Conservation (phyloP, 2,329 filamentous ascomycete species). For the Colletotrichum theobromicola region DNA sequence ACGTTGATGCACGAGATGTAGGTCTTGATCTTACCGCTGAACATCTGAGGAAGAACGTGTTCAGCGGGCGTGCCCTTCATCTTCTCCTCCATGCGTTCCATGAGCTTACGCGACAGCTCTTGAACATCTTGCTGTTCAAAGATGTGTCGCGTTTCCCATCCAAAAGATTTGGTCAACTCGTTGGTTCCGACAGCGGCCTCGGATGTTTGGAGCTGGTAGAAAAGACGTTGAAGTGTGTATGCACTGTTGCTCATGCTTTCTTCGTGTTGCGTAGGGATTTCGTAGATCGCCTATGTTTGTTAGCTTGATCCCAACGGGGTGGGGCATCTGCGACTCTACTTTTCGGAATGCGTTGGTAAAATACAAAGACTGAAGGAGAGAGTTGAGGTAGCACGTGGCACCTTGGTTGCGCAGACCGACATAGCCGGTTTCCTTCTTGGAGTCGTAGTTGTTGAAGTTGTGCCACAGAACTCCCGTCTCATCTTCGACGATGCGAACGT, state of each 20-base stretch:
- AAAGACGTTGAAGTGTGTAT: constrained; percentile 90
- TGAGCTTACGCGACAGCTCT: constrained; percentile 92
- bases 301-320: neutral
- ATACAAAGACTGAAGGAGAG: constrained; percentile 81
- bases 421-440: constrained; percentile 98
- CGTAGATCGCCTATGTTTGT: constrained; percentile 80
- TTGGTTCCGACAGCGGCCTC: constrained; percentile 84
- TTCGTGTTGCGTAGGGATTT: constrained; percentile 91
- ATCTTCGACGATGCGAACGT: constrained; percentile 82
- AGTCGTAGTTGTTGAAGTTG: constrained; percentile 93
- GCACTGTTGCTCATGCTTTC: constrained; percentile 85
- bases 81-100: constrained; percentile 95
- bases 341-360: constrained; percentile 95
- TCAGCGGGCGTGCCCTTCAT: constrained; percentile 97
- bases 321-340: constrained; percentile 49
- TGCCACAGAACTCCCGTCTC: constrained; percentile 91
- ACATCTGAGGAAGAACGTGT: constrained; percentile 87
- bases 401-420: constrained; percentile 97
- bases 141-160: constrained; percentile 97
- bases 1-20: constrained; percentile 99
- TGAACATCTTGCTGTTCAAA: constrained; percentile 99
- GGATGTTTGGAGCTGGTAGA: constrained; percentile 92
- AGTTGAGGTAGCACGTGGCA: constrained; percentile 89
- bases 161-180: constrained; percentile 94
- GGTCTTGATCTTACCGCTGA: constrained; percentile 97